These are phyloP conservation scores for Quambalaria eucalypti DNA, from an alignment of 1,284 basidiomycete genomes.

Conservation along the genomic window DNA sequence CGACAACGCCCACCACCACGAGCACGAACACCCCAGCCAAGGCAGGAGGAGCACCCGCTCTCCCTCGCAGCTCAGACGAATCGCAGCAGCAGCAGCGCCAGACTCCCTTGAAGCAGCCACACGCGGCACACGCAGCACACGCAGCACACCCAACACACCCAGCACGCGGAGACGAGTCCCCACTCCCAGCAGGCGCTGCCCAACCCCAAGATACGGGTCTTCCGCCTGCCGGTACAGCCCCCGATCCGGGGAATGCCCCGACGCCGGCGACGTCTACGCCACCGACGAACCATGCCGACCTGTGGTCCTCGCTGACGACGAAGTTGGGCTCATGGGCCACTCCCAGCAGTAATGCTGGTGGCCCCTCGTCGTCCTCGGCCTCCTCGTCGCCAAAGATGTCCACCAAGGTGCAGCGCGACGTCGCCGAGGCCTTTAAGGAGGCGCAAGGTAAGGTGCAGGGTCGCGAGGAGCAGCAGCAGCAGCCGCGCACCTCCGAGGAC, in stretches of 20 bases:
- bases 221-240: not conserved
- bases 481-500: not conserved
- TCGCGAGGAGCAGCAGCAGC: not conserved
- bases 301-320: constrained; percentile 20
- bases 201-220: not conserved
- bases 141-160: not conserved
- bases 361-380: too few relatives aligned
- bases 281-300: constrained; percentile 5
- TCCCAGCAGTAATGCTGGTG: too few relatives aligned
- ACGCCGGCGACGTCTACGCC: not conserved
- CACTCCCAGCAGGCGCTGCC: not conserved
- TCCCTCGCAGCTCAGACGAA: too few relatives aligned
- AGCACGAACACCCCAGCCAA: too few relatives aligned
- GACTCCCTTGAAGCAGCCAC: too few relatives aligned
- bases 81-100: too few relatives aligned
- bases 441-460: constrained; percentile 11
- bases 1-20: too few relatives aligned
- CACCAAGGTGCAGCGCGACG: constrained; percentile 13
- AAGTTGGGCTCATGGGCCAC: constrained; percentile 16
- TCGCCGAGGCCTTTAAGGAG: constrained; percentile 22
- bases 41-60: too few relatives aligned
- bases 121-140: too few relatives aligned
- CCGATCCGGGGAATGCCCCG: too few relatives aligned
- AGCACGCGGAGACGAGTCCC: not conserved
- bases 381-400: constrained; percentile 7